These are phyloP conservation scores for Fragaria nilgerrensis DNA, from an alignment of 306 rosid genomes.

Conservation along the genomic window DNA sequence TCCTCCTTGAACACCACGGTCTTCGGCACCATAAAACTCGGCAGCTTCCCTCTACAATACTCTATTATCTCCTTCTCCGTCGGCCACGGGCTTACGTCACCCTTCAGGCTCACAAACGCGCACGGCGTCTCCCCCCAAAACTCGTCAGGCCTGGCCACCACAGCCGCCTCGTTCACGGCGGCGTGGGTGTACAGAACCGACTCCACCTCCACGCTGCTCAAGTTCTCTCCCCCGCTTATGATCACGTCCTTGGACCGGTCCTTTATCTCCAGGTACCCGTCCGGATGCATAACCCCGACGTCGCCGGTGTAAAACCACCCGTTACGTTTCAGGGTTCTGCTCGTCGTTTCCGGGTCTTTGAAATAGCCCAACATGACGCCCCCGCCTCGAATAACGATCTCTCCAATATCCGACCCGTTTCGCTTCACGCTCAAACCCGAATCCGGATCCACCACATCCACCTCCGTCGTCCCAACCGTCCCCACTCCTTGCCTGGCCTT, in stretches of 20 bases:
- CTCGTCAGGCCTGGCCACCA: slow-evolving; percentile 59
- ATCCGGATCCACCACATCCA: slow-evolving; percentile 40
- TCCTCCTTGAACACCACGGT: slow-evolving; percentile 64
- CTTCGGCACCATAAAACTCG: slow-evolving; percentile 73
- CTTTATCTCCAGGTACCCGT: slow-evolving; percentile 62
- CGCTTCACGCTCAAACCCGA: slow-evolving; percentile 34
- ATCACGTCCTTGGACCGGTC: slow-evolving; percentile 63
- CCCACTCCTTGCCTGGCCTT: slow-evolving; percentile 57
- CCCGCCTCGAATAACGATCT: slow-evolving; percentile 46
- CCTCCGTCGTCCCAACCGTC: slow-evolving; percentile 34
- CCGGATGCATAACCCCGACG: slow-evolving; percentile 51
- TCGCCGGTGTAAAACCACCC: slow-evolving; percentile 66
- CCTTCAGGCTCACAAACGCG: slow-evolving; percentile 50
- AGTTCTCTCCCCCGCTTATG: slow-evolving; percentile 64
- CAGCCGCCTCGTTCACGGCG: slow-evolving; percentile 55
- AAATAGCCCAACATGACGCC: slow-evolving; percentile 60
- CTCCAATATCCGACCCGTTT: slow-evolving; percentile 39
- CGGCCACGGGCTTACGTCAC: slow-evolving; percentile 23
- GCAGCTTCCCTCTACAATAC: slow-evolving; percentile 48
- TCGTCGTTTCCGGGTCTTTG: slow-evolving; percentile 41
- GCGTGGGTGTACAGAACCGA: slow-evolving; percentile 44
- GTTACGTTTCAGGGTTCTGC: slow-evolving; percentile 25
- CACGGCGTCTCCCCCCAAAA: slow-evolving; percentile 79
- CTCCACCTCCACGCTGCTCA: slow-evolving; percentile 76
- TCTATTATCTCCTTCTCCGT: slow-evolving; percentile 51